These are phyloP conservation scores for Pichia manshurica DNA, from an alignment of 805 yeast genomes.

Conservation along the genomic window DNA sequence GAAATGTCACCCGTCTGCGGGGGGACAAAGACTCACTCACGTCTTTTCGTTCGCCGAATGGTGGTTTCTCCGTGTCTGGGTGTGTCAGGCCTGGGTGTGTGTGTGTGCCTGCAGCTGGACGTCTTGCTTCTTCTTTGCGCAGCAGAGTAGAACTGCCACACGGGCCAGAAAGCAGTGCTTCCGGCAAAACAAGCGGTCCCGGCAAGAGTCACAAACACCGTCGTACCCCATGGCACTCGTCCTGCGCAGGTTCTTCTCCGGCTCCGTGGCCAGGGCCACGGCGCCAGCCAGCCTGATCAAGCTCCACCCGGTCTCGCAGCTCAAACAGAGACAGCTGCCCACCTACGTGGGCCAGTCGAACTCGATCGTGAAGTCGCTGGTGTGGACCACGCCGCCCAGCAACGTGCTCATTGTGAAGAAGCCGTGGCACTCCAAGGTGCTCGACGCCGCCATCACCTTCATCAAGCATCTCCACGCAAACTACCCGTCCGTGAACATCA, in stretches of 20 bases:
- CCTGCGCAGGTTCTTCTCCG: conserved; percentile 1
- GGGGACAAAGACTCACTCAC: too few relatives aligned
- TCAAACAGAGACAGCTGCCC: conserved; percentile 34
- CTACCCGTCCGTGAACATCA: conserved; percentile 68
- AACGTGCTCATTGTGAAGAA: conserved; percentile 81
- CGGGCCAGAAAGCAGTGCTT: too few relatives aligned
- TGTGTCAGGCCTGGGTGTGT: too few relatives aligned
- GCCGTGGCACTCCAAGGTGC: conserved; percentile 66
- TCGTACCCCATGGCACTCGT: not conserved
- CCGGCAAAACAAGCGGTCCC: not conserved
- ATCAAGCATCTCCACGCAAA: conserved; percentile 52
- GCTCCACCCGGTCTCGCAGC: conserved; percentile 6
- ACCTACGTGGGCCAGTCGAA: conserved; percentile 49
- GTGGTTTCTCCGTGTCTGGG: too few relatives aligned
- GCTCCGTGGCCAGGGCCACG: not conserved
- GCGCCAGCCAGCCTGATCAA: not conserved
- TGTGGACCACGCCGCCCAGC: conserved; percentile 68
- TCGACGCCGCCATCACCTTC: conserved; percentile 60
- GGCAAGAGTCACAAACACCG: not conserved
- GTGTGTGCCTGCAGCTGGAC: too few relatives aligned
- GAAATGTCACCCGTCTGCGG: too few relatives aligned
- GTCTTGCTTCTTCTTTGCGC: too few relatives aligned
- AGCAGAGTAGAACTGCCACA: too few relatives aligned
- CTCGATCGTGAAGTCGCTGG: conserved; percentile 55
- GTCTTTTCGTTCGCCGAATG: too few relatives aligned